phyloP scores from a whole-genome alignment of 2,329 filamentous ascomycete species.

The Cadophora gregata region DNA sequence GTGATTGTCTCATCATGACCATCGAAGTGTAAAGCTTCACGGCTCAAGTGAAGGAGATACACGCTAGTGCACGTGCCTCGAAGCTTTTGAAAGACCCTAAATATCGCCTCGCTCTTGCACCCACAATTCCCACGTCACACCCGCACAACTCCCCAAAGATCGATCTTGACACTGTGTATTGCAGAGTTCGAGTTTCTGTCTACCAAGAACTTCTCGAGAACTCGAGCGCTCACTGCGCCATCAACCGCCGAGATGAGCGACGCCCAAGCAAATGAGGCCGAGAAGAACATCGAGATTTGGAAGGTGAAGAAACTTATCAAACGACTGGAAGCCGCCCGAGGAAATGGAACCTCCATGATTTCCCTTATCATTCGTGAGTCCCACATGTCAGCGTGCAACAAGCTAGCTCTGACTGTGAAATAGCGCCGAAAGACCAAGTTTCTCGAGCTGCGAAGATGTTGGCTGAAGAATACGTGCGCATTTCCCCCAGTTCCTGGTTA shows the following conservation, averaged over 20 bases:
- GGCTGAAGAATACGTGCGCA: conserved; percentile 97
- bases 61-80: conserved; percentile 15
- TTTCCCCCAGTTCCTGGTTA: conserved; percentile 15
- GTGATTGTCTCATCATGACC: neutral
- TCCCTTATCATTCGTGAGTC: conserved; percentile 93
- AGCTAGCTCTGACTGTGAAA: conserved; percentile 18
- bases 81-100: conserved; percentile 8
- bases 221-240: conserved; percentile 34
- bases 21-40: neutral
- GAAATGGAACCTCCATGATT: conserved; percentile 99
- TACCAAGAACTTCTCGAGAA: conserved; percentile 28
- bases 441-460: conserved; percentile 98
- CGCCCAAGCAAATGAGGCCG: conserved; percentile 86
- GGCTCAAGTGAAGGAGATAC: neutral
- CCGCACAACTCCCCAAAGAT: conserved; percentile 25
- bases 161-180: conserved; percentile 32
- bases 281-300: conserved; percentile 95
- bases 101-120: conserved; percentile 17
- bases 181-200: conserved; percentile 37
- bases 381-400: neutral
- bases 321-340: conserved; percentile 93
- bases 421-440: conserved; percentile 97
- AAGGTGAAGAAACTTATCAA: conserved; percentile 99
- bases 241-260: conserved; percentile 75
- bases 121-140: conserved; percentile 30